Conservation (phyloP, 768 basidiomycete genomes). For the Tubosaeta sp. region DNA sequence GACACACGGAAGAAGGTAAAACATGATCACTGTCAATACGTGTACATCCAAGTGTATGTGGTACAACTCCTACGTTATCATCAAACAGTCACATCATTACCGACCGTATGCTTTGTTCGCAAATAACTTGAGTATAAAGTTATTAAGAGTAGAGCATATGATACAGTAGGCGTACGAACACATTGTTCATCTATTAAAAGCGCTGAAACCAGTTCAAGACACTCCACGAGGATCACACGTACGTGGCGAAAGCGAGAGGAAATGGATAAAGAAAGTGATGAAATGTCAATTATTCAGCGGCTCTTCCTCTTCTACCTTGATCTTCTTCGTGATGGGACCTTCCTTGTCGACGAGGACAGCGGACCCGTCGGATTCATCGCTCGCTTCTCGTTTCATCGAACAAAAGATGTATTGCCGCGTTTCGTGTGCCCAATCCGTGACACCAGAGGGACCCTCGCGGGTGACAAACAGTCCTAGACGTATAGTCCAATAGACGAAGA, state of each 20-base stretch:
- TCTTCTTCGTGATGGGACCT: conserved; percentile 13
- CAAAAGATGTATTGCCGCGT: conserved; percentile 21
- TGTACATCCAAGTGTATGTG: neutral
- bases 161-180: no score
- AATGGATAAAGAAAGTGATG: neutral
- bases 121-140: no score
- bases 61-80: no score
- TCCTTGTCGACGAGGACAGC: conserved; percentile 20
- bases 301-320: conserved; percentile 21
- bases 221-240: neutral
- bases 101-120: no score
- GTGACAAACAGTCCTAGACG: conserved; percentile 35
- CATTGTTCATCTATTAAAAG: neutral
- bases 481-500: conserved; percentile 30
- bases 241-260: neutral
- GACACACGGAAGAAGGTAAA: conserved; percentile 3
- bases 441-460: conserved; percentile 29
- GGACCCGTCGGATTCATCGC: conserved; percentile 25
- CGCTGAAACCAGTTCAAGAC: neutral
- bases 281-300: neutral
- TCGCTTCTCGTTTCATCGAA: conserved; percentile 12
- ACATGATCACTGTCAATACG: conserved; percentile 2
- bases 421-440: conserved; percentile 29
- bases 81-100: no score
- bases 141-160: no score